phyloP scores from a whole-genome alignment of 2,329 filamentous ascomycete species.

The Camillea tinctor region DNA sequence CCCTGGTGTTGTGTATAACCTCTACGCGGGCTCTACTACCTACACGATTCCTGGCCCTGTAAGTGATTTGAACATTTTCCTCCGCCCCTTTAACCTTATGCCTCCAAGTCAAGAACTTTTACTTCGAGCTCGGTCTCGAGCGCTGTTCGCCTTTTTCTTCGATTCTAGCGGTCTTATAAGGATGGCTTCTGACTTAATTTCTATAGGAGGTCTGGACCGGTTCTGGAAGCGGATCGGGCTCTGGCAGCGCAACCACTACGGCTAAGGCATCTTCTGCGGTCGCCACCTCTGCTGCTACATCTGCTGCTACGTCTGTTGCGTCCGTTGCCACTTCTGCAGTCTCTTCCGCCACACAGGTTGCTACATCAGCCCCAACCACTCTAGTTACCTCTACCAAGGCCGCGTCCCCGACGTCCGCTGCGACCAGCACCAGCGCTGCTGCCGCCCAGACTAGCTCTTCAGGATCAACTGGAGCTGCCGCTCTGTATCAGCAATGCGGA shows the following conservation, averaged over 20 bases:
- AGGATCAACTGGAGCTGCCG: background rate
- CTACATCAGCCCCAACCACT: background rate
- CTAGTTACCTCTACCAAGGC: background rate
- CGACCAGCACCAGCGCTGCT: background rate
- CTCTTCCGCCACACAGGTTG: background rate
- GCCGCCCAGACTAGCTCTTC: background rate
- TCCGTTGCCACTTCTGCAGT: background rate
- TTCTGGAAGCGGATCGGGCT: background rate
- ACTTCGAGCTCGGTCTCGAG: background rate
- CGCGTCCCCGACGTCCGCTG: background rate
- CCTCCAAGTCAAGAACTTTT: background rate
- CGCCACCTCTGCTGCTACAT: background rate
- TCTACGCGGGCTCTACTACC: constrained; percentile 40
- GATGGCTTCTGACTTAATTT: background rate
- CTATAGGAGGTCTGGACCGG: background rate
- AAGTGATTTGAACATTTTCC: background rate
- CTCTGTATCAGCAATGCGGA: background rate
- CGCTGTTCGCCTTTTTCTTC: background rate
- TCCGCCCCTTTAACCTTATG: background rate
- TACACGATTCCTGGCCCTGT: constrained; percentile 28
- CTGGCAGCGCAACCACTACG: background rate
- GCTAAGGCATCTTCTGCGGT: background rate
- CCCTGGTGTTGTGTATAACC: constrained; percentile 53
- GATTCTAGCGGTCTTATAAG: background rate
- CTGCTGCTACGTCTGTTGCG: background rate